A percentile compares a stretch with the other conserved stretches of the same genome.
Evolutionary conservation across 176 grass and related monocot species (phyloP).

Genomic region (Triticum urartu): DNA sequence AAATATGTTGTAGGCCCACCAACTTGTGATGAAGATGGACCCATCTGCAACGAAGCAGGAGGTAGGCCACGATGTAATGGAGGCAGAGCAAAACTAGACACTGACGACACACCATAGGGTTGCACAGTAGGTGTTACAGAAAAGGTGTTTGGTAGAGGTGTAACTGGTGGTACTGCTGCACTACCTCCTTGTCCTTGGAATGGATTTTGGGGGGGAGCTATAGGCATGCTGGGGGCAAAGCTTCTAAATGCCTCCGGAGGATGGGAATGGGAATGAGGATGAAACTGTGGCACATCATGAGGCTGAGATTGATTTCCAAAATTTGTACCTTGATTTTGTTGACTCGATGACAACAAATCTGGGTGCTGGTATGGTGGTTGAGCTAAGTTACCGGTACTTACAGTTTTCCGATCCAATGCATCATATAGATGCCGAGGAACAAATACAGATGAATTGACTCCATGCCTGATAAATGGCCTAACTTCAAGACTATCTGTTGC

Average conservation of each 20-base stretch:
- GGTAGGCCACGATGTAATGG: constrained; percentile 58
- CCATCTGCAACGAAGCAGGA: constrained; percentile 50
- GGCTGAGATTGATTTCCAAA: constrained; percentile 42
- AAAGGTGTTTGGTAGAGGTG: constrained; percentile 45
- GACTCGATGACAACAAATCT: constrained; percentile 42
- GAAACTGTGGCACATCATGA: constrained; percentile 32
- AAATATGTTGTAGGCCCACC: constrained; percentile 41
- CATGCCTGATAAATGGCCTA: constrained; percentile 45
- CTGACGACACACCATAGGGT: constrained; percentile 30
- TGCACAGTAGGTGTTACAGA: constrained; percentile 33
- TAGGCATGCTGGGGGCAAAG: constrained; percentile 28
- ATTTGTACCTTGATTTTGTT: constrained; percentile 51
- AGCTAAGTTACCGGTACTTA: constrained; percentile 31
- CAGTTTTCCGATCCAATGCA: constrained; percentile 36
- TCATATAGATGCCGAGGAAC: constrained; percentile 55
- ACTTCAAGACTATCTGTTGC: constrained; percentile 47
- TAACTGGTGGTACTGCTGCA: constrained; percentile 34
- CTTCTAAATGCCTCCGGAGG: constrained; percentile 39
- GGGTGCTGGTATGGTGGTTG: constrained; percentile 47
- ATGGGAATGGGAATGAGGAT: constrained; percentile 30
- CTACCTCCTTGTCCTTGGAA: constrained; percentile 43
- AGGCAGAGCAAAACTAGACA: constrained; percentile 43
- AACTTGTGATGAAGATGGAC: constrained; percentile 52
- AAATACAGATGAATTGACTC: constrained; percentile 57
- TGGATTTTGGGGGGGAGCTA: constrained; percentile 26